Percentiles rank a stretch among this genome's conserved stretches.
These are phyloP conservation scores for Aureobasidium sp. DNA, from an alignment of 2,329 filamentous ascomycete species.

Conservation along the genomic window DNA sequence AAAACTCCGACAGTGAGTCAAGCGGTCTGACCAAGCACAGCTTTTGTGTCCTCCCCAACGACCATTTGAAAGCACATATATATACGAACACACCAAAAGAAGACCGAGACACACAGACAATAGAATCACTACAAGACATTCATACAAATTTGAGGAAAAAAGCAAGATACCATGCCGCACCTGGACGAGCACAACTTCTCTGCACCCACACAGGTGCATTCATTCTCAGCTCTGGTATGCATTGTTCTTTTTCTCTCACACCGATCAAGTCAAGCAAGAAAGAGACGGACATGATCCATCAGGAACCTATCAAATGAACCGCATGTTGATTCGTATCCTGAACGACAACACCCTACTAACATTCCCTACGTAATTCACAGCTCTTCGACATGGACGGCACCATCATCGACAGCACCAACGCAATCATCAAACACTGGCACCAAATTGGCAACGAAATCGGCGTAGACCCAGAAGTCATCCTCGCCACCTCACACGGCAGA, in stretches of 20 bases:
- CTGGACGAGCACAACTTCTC: conserved; percentile 33
- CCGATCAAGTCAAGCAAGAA: not conserved
- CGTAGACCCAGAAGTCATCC: conserved; percentile 74
- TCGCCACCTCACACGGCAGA: conserved; percentile 85
- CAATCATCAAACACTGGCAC: conserved; percentile 72
- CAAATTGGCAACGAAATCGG: conserved; percentile 74
- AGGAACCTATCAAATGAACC: too few species aligned
- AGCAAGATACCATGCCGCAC: conserved; percentile 21
- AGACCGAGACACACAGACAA: too few species aligned
- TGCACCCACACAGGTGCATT: conserved; percentile 34
- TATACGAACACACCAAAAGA: too few species aligned
- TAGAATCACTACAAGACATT: too few species aligned
- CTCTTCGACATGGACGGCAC: conserved; percentile 77
- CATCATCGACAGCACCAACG: conserved; percentile 72
- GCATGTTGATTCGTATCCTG: not conserved
- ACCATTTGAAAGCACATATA: too few species aligned
- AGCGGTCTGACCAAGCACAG: too few species aligned
- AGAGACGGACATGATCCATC: not conserved
- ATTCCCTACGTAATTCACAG: conserved; percentile 22
- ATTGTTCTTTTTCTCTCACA: not conserved
- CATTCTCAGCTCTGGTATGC: conserved; percentile 38
- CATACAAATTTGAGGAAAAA: too few species aligned
- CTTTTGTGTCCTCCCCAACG: too few species aligned
- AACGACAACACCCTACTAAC: not conserved
- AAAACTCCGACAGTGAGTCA: too few species aligned